Evolutionary conservation across 305 asterid species (phyloP).

Genomic region (Stenogyne calaminthoides): DNA sequence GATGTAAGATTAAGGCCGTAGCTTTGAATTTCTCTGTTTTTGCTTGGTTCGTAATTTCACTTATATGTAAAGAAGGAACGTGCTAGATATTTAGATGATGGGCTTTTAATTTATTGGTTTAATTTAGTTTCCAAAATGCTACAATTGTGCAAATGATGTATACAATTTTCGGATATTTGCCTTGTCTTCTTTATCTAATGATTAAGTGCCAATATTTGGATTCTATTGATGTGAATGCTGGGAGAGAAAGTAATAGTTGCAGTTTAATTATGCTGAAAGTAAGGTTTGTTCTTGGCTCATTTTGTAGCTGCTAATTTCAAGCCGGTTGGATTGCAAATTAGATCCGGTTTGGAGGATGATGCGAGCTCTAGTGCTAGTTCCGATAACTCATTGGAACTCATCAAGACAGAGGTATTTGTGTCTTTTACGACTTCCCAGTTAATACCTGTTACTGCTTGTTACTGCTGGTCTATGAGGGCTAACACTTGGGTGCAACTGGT

Average conservation of each 20-base stretch:
- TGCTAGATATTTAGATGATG: neutral
- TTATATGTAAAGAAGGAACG: neutral
- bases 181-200: neutral
- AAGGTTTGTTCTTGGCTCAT: slow-evolving; percentile 8
- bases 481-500: too few relatives aligned
- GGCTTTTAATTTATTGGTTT: slow-evolving; percentile 14
- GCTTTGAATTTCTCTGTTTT: slow-evolving; percentile 24
- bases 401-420: slow-evolving; percentile 45
- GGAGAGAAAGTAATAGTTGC: slow-evolving; percentile 1
- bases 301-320: slow-evolving; percentile 44
- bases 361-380: slow-evolving; percentile 41
- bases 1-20: slow-evolving; percentile 14
- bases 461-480: neutral
- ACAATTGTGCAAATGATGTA: neutral
- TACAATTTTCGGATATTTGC: neutral
- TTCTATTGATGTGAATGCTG: neutral
- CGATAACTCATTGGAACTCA: slow-evolving; percentile 39
- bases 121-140: neutral
- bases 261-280: slow-evolving; percentile 21
- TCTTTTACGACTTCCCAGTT: neutral
- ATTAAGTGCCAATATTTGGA: neutral
- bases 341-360: slow-evolving; percentile 57
- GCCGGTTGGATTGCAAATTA: slow-evolving; percentile 46
- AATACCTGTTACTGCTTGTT: neutral
- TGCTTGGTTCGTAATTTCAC: slow-evolving; percentile 4